phyloP scores from a whole-genome alignment of 2,329 filamentous ascomycete species.

The Talaromyces sp. region DNA sequence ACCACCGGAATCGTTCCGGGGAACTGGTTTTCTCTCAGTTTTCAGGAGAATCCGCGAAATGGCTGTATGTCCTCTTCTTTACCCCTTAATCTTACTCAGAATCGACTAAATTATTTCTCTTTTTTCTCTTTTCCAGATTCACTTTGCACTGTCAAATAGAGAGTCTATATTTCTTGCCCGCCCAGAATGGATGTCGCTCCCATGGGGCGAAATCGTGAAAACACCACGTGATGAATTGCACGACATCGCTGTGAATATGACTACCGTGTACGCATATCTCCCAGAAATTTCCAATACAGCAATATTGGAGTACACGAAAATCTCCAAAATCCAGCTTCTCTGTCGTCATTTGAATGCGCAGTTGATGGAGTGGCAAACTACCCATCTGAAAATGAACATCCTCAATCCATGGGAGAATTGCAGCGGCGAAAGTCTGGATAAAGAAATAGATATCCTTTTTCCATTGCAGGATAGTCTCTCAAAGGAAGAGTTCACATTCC shows the following conservation, averaged over 20 bases:
- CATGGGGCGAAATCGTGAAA: background rate
- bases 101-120: background rate
- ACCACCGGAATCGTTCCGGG: background rate
- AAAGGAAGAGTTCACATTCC: background rate
- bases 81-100: no score
- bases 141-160: background rate
- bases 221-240: background rate
- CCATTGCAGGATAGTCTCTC: background rate
- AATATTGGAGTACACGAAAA: background rate
- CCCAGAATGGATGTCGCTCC: conserved; percentile 2
- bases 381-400: background rate
- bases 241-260: background rate
- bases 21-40: conserved; percentile 1
- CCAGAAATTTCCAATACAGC: background rate
- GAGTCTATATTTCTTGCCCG: conserved; percentile 1
- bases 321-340: background rate
- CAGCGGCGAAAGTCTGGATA: background rate
- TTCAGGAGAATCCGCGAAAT: conserved; percentile 9
- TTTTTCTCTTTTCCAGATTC: background rate
- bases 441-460: background rate
- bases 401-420: background rate
- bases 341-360: background rate
- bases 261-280: background rate
- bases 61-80: background rate
- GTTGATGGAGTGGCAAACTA: background rate